Percentiles rank a stretch among this genome's conserved stretches.
phyloP scores from a whole-genome alignment of 2,329 filamentous ascomycete genomes.

The Zymoseptoria brevis region DNA sequence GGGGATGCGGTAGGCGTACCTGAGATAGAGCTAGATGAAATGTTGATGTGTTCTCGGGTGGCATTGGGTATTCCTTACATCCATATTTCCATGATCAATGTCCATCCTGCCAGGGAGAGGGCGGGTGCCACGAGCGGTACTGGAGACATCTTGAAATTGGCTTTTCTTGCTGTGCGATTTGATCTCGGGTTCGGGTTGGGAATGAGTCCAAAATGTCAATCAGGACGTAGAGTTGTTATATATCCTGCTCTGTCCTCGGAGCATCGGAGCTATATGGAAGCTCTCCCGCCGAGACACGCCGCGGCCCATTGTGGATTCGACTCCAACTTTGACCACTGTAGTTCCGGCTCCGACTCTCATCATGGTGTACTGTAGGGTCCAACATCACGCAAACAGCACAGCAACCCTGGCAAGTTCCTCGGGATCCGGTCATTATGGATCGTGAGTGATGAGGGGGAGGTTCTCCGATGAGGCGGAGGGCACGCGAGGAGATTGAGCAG shows the following conservation, averaged over 20 bases:
- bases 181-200: neutral
- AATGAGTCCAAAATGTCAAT: no score
- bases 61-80: neutral
- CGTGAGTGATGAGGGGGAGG: no score
- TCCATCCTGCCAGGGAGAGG: constrained; percentile 9
- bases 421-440: no score
- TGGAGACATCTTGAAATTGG: neutral
- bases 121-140: constrained; percentile 10
- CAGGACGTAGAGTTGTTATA: neutral
- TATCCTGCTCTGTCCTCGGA: neutral
- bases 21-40: neutral
- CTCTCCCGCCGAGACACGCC: neutral
- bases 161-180: neutral
- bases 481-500: no score
- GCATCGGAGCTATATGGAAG: neutral
- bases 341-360: no score
- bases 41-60: neutral
- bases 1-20: constrained; percentile 12
- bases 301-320: neutral
- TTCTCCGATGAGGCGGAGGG: no score
- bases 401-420: no score
- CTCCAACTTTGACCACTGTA: neutral
- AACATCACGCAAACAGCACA: neutral
- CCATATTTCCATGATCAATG: constrained; percentile 12
- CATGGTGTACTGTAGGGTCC: neutral